Base-by-base conservation (phyloP, 83 land plant genomes). In the Isoetes engelmannii region DNA sequence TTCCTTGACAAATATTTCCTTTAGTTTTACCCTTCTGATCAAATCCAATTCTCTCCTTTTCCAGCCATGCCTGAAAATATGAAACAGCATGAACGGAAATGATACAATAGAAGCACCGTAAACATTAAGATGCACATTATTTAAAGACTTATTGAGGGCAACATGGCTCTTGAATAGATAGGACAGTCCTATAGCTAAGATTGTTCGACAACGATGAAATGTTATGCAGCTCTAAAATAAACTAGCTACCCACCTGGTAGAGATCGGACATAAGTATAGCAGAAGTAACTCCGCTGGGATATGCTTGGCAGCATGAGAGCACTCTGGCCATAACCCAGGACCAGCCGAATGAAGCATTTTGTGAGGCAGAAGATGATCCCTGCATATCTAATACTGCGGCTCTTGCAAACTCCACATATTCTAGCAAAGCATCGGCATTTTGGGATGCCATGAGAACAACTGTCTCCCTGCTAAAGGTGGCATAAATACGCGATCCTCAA, bases 241-340 rank as follows among this genome's bases (percentile, higher is more conserved):
- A 8, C 53, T 65, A 7, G 47, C 28, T 65, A 63, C 19, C 8
- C 69, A 85, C 94, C 89, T 86, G 88, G 56, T 78, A 77, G 56
- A 92, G 85, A 47, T 92, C 91, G 62, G 97, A 86, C 60, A 92
- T 85, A 6, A 92, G 83, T 68, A 92, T 92, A 1, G 89, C 94
- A 43, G 83, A 7, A 7, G 97, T 92, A 67, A 89, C 94, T 15
- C 95, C 91, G 69, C 91, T 89, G 37, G 95, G 83, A 57, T 89
- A 89, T 15, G 91, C 80, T 4, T 71, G 44, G 63, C 88, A 88
- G 46, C 96, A 83, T 15, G 76, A 77, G 46, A 92, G 83, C 15
- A 87, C 75, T 6, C 94, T 84, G 67, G 77, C 75, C 21, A 71
- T 80, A 47, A 87, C 79, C 95, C 97, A 92, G 58, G 84, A 79